A percentile compares a stretch with the other conserved stretches of the same genome.
phyloP scores from a whole-genome alignment of 2,329 filamentous ascomycete species.

The Aspergillus hortae region DNA sequence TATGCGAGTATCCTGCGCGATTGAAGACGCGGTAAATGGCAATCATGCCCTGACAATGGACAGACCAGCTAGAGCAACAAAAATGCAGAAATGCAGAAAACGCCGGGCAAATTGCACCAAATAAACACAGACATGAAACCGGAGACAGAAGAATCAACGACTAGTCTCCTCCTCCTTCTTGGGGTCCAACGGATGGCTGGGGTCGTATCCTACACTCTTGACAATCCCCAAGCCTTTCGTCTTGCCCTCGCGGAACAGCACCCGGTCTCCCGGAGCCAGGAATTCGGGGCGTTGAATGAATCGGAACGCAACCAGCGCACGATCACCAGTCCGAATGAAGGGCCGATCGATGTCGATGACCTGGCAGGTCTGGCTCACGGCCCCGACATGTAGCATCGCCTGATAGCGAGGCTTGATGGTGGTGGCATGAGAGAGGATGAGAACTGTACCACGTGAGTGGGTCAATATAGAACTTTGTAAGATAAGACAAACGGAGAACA shows the following conservation, averaged over 20 bases:
- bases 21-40: too few relatives aligned
- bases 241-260: conserved; percentile 89
- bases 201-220: conserved; percentile 84
- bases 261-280: conserved; percentile 77
- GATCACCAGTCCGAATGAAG: conserved; percentile 88
- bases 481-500: background rate
- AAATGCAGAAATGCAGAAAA: background rate
- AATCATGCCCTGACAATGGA: too few relatives aligned
- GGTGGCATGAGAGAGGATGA: conserved; percentile 92
- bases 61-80: background rate
- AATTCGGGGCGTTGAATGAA: conserved; percentile 96
- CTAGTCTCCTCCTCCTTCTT: conserved; percentile 25
- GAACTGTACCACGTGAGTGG: conserved; percentile 50
- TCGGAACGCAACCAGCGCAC: conserved; percentile 89
- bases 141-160: conserved; percentile 2
- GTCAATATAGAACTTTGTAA: conserved; percentile 8
- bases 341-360: conserved; percentile 98
- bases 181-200: conserved; percentile 49
- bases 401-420: conserved; percentile 97
- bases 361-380: conserved; percentile 90
- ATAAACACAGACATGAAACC: background rate
- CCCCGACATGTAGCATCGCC: conserved; percentile 95
- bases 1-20: background rate
- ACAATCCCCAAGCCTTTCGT: conserved; percentile 96
- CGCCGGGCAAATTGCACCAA: background rate